Conservation (phyloP, 75 land plant genomes). For the Larix kaempferi region DNA sequence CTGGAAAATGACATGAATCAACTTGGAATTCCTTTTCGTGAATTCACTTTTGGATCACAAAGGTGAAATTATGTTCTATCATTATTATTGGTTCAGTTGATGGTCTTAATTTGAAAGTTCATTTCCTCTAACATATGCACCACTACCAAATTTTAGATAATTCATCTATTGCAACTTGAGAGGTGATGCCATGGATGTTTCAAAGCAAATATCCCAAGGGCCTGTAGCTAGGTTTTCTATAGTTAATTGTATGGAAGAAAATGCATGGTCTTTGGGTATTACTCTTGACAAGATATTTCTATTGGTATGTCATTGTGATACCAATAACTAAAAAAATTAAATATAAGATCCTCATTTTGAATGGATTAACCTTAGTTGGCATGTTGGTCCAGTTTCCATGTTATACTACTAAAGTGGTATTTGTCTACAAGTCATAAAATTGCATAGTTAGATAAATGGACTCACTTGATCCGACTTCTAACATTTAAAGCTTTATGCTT, state of each 20-base stretch:
- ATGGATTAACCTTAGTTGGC: neutral
- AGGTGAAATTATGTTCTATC: neutral
- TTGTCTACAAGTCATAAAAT: neutral
- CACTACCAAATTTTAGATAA: neutral
- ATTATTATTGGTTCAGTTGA: neutral
- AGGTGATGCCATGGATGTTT: neutral
- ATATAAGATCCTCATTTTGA: neutral
- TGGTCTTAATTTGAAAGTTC: neutral
- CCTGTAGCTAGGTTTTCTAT: neutral
- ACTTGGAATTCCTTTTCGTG: constrained; percentile 18
- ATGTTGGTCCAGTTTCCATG: neutral
- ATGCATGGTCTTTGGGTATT: too few species aligned
- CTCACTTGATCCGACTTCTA: neutral
- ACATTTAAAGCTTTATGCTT: neutral
- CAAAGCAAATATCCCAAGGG: neutral
- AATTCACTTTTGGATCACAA: constrained; percentile 23
- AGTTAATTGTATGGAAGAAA: neutral
- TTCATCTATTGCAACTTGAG: neutral
- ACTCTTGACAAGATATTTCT: too few species aligned
- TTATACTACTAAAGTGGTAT: neutral
- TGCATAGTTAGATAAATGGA: constrained; percentile 7
- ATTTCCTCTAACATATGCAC: neutral
- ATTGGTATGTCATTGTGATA: constrained; percentile 4
- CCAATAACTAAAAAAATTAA: neutral
- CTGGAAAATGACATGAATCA: constrained; percentile 45